Conservation (phyloP, 2,329 filamentous ascomycete genomes). For the Atkinsonella hypoxylon region DNA sequence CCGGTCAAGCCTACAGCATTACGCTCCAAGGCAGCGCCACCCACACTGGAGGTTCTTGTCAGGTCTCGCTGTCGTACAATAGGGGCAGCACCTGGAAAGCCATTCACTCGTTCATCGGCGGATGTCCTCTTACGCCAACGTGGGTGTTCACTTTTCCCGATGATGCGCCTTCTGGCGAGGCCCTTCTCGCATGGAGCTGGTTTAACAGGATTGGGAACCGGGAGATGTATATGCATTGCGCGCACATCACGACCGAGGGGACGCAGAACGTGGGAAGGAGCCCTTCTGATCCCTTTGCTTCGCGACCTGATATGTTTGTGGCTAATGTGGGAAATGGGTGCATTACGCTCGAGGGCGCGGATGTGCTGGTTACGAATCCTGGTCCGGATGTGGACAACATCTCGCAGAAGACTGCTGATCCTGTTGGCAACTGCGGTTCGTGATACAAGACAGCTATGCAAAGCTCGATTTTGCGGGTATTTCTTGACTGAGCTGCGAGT, state of each 20-base stretch:
- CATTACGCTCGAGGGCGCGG: slow-evolving; percentile 41
- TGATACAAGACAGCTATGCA: too few species aligned
- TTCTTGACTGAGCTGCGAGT: background rate
- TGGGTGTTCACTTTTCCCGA: slow-evolving; percentile 57
- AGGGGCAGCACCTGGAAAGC: slow-evolving; percentile 58
- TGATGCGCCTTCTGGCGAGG: slow-evolving; percentile 47
- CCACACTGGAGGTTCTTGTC: slow-evolving; percentile 65
- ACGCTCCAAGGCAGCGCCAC: slow-evolving; percentile 48
- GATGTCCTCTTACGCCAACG: slow-evolving; percentile 36
- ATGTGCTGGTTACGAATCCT: slow-evolving; percentile 54
- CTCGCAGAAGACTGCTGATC: slow-evolving; percentile 22
- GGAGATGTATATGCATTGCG: slow-evolving; percentile 84
- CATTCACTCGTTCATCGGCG: slow-evolving; percentile 44
- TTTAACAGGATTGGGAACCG: slow-evolving; percentile 67
- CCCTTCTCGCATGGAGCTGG: slow-evolving; percentile 66
- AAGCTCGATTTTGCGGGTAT: too few species aligned
- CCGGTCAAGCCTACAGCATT: slow-evolving; percentile 52
- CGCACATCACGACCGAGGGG: slow-evolving; percentile 49
- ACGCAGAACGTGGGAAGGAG: slow-evolving; percentile 14
- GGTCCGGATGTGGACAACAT: slow-evolving; percentile 39
- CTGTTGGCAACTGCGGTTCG: slow-evolving; percentile 18
- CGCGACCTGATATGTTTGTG: slow-evolving; percentile 56
- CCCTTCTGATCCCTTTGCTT: slow-evolving; percentile 29
- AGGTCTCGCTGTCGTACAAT: slow-evolving; percentile 64
- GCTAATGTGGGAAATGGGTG: slow-evolving; percentile 55